Base-by-base conservation (phyloP, 2,329 filamentous ascomycete species). In the Fusarium sp. region DNA sequence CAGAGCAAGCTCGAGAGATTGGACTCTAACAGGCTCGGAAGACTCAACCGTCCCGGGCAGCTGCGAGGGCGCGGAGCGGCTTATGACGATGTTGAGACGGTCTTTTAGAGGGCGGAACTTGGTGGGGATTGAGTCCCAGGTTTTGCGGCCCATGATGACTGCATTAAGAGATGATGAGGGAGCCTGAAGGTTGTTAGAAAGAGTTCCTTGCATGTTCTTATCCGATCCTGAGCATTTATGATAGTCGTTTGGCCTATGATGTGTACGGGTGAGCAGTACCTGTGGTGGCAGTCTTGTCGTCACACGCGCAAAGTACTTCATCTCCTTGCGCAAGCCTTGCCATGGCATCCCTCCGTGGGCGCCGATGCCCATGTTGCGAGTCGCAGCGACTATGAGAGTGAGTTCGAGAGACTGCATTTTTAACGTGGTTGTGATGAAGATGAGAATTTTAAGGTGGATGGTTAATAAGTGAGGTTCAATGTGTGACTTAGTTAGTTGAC, bases 111-210 rank as follows among this genome's bases (percentile, higher is more conserved):
- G 96, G 4, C 94, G 87, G 78, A 96, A 94, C 54, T 85, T 87
- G 9, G 84, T 77, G 4, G 96, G 95, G 65, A 99, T 95, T 70
- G 90, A 94, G 55, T 97, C 94, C 91, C 95, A 99, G 0, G 96
- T 99, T 81, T 97, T 98, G 77, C 96, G 92, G 65, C 96, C 96
- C 96, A 99, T 99, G 73, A 99, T 91, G 54, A 98, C 93, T 20
- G 93, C 92, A 79, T 95, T 95, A 71, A 83, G 62, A 44, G 82
- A 73, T 1, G 77, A 70, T 10, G 80, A 62, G 4, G 80, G 74
- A 6, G 76, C 66, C 80, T 82, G 51, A 1, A 25, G 7, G 18
- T 18, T 22, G 40, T 66, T 22, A 55, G 34, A 29, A n/a, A 6
- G 16, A 7, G 3, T 5, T n/a, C 29, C 8, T 56, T 15, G 16